A percentile compares a stretch with the other conserved stretches of the same genome.
These are phyloP conservation scores for Scenedesmus sp. DNA, from an alignment of 163 green algal genomes.

Conservation along the genomic window DNA sequence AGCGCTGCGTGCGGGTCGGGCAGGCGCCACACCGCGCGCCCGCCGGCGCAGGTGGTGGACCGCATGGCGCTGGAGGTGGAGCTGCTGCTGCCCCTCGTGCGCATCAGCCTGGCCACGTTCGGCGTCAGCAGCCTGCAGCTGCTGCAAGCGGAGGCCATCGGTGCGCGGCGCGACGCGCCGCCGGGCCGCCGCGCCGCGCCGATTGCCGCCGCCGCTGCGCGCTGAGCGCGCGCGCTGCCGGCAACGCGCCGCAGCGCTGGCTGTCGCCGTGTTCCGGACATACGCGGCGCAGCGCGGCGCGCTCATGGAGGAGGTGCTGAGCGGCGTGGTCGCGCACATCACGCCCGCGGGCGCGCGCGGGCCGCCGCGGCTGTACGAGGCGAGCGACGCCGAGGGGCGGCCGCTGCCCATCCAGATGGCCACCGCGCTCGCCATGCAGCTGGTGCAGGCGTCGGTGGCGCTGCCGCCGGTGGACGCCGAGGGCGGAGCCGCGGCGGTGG, in stretches of 20 bases:
- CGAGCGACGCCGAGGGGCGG: not conserved
- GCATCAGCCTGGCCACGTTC: constrained; percentile 55
- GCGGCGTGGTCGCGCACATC: constrained; percentile 56
- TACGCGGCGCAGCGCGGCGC: constrained; percentile 51
- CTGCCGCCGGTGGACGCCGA: constrained; percentile 30
- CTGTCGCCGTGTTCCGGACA: constrained; percentile 62
- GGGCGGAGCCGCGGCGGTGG: not conserved
- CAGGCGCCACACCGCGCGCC: too few species aligned
- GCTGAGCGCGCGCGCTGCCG: not conserved
- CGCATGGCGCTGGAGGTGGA: constrained; percentile 34
- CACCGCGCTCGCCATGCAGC: constrained; percentile 75
- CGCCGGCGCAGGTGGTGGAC: constrained; percentile 49
- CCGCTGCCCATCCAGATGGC: constrained; percentile 58
- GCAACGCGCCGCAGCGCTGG: constrained; percentile 42
- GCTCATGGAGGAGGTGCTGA: constrained; percentile 73
- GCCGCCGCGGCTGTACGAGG: constrained; percentile 45
- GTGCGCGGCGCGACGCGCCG: constrained; percentile 29
- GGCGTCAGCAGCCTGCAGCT: constrained; percentile 60
- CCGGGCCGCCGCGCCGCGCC: not conserved
- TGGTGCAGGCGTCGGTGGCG: constrained; percentile 65
- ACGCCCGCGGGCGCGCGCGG: constrained; percentile 23
- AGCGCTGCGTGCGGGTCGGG: too few species aligned
- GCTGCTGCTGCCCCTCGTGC: constrained; percentile 67
- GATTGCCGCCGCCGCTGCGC: not conserved
- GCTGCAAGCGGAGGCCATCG: constrained; percentile 66